Conservation (phyloP, 495 filamentous ascomycete species). For the Amorphotheca resinae region DNA sequence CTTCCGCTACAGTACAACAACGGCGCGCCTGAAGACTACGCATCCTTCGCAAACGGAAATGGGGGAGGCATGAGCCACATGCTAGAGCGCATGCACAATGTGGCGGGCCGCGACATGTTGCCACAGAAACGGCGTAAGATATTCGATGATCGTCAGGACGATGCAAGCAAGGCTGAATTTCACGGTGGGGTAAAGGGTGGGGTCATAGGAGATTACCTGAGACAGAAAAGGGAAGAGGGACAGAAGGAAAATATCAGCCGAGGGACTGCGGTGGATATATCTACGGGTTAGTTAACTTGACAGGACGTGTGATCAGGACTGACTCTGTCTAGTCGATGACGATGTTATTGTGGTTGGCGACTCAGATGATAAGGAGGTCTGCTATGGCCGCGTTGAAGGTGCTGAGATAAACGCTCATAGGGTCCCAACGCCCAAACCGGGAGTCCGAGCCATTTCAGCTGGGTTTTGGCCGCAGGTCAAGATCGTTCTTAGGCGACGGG, state of each 20-base stretch:
- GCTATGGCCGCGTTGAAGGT: slow-evolving; percentile 67
- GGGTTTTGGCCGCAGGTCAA: slow-evolving; percentile 62
- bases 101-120: slow-evolving; percentile 46
- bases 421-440: slow-evolving; percentile 52
- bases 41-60: slow-evolving; percentile 11
- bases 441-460: slow-evolving; percentile 35
- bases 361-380: slow-evolving; percentile 51
- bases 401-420: slow-evolving; percentile 53
- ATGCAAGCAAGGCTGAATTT: slow-evolving; percentile 28
- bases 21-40: slow-evolving; percentile 2
- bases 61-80: slow-evolving; percentile 30
- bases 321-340: slow-evolving; percentile 35
- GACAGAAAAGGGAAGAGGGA: slow-evolving; percentile 36
- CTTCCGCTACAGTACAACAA: neutral
- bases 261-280: slow-evolving; percentile 33
- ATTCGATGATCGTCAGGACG: slow-evolving; percentile 30
- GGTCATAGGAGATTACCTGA: slow-evolving; percentile 51
- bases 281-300: neutral
- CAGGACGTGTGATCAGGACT: neutral
- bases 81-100: slow-evolving; percentile 61
- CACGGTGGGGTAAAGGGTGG: slow-evolving; percentile 37
- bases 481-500: slow-evolving; percentile 45
- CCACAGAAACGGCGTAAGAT: slow-evolving; percentile 57
- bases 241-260: slow-evolving; percentile 24
- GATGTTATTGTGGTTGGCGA: slow-evolving; percentile 34